phyloP scores from a whole-genome alignment of 306 rosid genomes.

The Morella rubra region DNA sequence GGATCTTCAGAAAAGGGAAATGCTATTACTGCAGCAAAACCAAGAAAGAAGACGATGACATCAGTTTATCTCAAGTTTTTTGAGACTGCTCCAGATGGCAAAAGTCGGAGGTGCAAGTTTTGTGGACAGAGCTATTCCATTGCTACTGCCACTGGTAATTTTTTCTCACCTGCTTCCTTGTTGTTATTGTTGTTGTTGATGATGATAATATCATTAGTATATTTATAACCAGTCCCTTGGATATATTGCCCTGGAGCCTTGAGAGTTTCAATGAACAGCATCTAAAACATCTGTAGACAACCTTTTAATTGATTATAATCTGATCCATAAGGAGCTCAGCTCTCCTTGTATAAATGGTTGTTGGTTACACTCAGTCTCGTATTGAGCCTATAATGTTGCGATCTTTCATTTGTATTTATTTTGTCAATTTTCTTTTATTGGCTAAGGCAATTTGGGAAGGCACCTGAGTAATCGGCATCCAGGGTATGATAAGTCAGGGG shows the following conservation, averaged over 20 bases:
- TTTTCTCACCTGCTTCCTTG: constrained; percentile 9
- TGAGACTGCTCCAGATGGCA: constrained; percentile 86
- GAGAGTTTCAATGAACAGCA: not conserved
- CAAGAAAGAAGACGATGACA: constrained; percentile 95
- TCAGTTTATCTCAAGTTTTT: constrained; percentile 91
- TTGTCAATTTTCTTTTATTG: constrained; percentile 28
- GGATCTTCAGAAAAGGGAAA: constrained; percentile 65
- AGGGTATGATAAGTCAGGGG: constrained; percentile 83
- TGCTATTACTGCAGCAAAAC: constrained; percentile 54
- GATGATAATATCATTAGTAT: not conserved
- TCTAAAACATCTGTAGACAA: not conserved
- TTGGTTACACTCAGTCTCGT: constrained; percentile 5
- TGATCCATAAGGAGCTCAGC: constrained; percentile 20
- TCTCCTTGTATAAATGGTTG: not conserved
- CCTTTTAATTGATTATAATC: not conserved
- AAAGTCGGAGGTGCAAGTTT: constrained; percentile 88
- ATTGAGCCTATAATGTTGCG: not conserved
- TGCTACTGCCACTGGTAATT: constrained; percentile 89
- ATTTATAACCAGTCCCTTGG: not conserved
- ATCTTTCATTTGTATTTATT: constrained; percentile 3
- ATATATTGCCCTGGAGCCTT: not conserved
- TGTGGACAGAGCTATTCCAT: constrained; percentile 93
- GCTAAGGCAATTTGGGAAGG: constrained; percentile 87
- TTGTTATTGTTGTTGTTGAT: not conserved
- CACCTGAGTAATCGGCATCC: constrained; percentile 96